Evolutionary conservation across 352 stramenopile species (phyloP), one percentile per base, ranked within the genome.

Genomic region (Phytopythium sindhum): DNA sequence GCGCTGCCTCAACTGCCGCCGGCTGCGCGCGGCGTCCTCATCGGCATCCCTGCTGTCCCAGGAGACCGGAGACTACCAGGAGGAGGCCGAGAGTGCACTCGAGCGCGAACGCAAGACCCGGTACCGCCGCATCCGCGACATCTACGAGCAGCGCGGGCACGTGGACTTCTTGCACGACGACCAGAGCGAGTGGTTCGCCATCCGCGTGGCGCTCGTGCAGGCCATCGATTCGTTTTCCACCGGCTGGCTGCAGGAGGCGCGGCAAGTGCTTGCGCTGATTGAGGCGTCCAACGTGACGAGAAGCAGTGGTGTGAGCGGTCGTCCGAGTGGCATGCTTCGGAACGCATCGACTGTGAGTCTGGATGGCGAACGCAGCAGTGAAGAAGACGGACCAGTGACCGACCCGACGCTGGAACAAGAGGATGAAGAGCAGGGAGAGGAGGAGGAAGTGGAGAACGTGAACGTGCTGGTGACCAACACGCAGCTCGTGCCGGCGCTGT

Each of bases 401-500:
- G 47, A 57, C 19, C 57, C 19, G 39, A 45, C 31, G 5, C 50
- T 29, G 11, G 50, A 62, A 11, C 21, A 21, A 11, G 53, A 35
- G 24, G 58, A 67, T 14, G 69, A 79, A 31, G 59, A 68, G 0
- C 62, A 66, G 23, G 63, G 72, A 11, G 44, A 67, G 21, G 69
- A 65, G 14, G 62, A 60, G 7, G 58, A 78, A 21, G 77, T 83
- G 45, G 78, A 88, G 61, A 78, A 86, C 39, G 67, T 90, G 35
- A 94, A 94, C 54, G 72, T 94, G 21, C 68, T 94, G 57, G 86
- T 94, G 28, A 94, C 86, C 58, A 94, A 94, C 68, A 89, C 86
- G 29, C 86, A 92, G 59, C 68, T 94, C 17, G 81, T 87, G 39
- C 86, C 86, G 24, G 86, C 84, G 50, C 68, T 94, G 37, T 94